These are phyloP conservation scores for Thielaviopsis ethacetica DNA, from an alignment of 2,329 filamentous ascomycete genomes.

Conservation along the genomic window DNA sequence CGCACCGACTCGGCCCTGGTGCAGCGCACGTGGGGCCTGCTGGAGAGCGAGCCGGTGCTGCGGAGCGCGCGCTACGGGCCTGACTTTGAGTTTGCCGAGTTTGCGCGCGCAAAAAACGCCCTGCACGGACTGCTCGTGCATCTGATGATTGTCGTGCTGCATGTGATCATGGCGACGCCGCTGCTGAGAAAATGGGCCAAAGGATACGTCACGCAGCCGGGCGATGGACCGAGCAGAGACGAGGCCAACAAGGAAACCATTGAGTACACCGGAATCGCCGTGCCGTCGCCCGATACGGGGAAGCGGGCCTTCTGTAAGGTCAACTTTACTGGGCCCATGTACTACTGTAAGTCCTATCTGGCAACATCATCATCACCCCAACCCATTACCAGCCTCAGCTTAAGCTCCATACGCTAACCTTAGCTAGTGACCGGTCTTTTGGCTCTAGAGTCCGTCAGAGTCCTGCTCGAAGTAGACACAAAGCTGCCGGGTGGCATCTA, in stretches of 20 bases:
- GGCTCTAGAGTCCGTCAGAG: slow-evolving; percentile 46
- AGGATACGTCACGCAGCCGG: slow-evolving; percentile 33
- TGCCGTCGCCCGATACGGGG: slow-evolving; percentile 15
- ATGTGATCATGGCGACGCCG: slow-evolving; percentile 28
- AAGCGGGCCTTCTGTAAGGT: slow-evolving; percentile 39
- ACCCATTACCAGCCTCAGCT: slow-evolving; percentile 8
- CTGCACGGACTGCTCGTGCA: slow-evolving; percentile 34
- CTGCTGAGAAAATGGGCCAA: slow-evolving; percentile 29
- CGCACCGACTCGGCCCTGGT: slow-evolving; percentile 37
- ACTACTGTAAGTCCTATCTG: slow-evolving; percentile 34
- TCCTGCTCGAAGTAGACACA: slow-evolving; percentile 46
- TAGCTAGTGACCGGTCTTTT: slow-evolving; percentile 45
- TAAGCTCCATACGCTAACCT: not conserved
- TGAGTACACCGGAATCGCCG: slow-evolving; percentile 46
- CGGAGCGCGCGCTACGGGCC: slow-evolving; percentile 38
- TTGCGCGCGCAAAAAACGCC: slow-evolving; percentile 32
- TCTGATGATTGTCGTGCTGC: slow-evolving; percentile 27
- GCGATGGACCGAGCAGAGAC: slow-evolving; percentile 37
- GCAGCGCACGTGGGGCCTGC: slow-evolving; percentile 46
- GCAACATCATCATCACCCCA: not conserved
- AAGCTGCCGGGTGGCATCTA: slow-evolving; percentile 49
- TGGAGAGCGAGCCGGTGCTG: slow-evolving; percentile 28
- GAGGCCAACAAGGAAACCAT: slow-evolving; percentile 40
- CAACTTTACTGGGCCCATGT: slow-evolving; percentile 38
- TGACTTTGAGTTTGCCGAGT: slow-evolving; percentile 43